A percentile compares a stretch with the other conserved stretches of the same genome.
Conservation (phyloP, 257 asterid species). For the Lantana camara region DNA sequence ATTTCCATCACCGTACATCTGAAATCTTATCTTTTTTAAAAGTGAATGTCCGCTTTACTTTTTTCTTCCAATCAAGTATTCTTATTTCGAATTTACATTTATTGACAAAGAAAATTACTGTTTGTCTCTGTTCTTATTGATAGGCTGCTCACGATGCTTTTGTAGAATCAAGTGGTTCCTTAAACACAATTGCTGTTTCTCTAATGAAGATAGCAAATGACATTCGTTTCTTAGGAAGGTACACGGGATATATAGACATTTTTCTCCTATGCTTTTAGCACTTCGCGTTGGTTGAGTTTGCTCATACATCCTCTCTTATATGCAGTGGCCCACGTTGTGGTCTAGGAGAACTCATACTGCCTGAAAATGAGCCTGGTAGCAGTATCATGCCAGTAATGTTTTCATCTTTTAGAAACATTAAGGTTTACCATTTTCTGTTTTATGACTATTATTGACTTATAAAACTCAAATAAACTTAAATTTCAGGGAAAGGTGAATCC, state of each 20-base stretch:
- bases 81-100: too few species aligned
- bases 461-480: conserved; percentile 25
- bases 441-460: conserved; percentile 9
- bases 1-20: conserved; percentile 23
- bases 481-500: conserved; percentile 98
- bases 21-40: conserved; percentile 18
- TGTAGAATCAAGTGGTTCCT: conserved; percentile 93
- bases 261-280: conserved; percentile 23
- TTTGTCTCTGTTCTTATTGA: conserved; percentile 26
- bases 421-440: conserved; percentile 9
- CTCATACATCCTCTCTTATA: conserved; percentile 32
- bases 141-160: conserved; percentile 99
- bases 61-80: background rate
- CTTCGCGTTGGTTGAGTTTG: conserved; percentile 25
- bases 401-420: conserved; percentile 12
- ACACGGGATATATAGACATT: conserved; percentile 20
- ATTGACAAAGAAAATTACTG: too few species aligned
- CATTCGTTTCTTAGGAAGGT: conserved; percentile 97
- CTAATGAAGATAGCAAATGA: conserved; percentile 98
- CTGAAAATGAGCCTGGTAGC: conserved; percentile 99
- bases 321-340: conserved; percentile 99
- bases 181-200: conserved; percentile 88
- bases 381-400: conserved; percentile 93
- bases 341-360: conserved; percentile 95
- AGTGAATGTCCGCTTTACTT: background rate